A percentile compares a stretch with the other conserved stretches of the same genome.
These are phyloP conservation scores for Phytophthora ohioensis DNA, from an alignment of 352 stramenopile species.

Conservation along the genomic window DNA sequence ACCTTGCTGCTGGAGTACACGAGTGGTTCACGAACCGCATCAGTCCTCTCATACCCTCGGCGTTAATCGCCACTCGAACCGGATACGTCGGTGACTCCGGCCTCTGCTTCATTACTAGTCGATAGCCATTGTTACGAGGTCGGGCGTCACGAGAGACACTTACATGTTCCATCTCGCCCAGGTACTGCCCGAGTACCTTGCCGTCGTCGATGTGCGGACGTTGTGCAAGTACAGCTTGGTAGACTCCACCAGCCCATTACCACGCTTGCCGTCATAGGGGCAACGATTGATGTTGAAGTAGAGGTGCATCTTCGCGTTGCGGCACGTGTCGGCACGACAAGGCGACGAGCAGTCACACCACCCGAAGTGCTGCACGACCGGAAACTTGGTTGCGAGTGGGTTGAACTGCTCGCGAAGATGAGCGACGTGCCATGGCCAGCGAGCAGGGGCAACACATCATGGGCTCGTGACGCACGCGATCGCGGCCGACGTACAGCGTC, in stretches of 20 bases:
- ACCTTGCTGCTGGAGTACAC: too few species aligned
- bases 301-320: too few species aligned
- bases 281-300: too few species aligned
- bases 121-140: background rate
- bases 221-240: too few species aligned
- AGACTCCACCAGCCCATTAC: too few species aligned
- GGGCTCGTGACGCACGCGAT: background rate
- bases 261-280: too few species aligned
- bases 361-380: too few species aligned
- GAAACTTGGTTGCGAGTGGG: background rate
- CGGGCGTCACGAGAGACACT: background rate
- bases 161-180: constrained; percentile 13
- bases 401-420: constrained; percentile 13
- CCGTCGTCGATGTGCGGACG: background rate
- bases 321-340: too few species aligned
- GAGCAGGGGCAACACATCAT: background rate
- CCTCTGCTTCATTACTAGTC: background rate
- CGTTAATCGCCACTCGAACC: constrained; percentile 5
- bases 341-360: too few species aligned
- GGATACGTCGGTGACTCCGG: background rate
- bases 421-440: background rate
- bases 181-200: constrained; percentile 11
- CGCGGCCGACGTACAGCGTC: background rate
- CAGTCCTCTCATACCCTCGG: constrained; percentile 1
- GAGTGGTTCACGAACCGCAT: constrained; percentile 9